phyloP scores from a whole-genome alignment of 2,329 filamentous ascomycete species.

The Paracamarosporium sp. region DNA sequence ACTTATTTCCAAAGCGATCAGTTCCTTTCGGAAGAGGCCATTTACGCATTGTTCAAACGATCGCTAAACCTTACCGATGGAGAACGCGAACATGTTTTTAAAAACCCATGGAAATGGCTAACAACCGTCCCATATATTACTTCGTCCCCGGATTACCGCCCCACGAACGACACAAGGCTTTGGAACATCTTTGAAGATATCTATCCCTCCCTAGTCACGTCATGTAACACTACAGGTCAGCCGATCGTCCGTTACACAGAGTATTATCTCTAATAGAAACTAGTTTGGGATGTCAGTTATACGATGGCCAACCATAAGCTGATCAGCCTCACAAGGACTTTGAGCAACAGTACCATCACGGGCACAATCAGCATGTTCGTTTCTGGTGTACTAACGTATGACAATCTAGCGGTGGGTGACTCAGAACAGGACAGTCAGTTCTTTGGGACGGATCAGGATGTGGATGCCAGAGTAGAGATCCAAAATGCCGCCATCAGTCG shows the following conservation, averaged over 20 bases:
- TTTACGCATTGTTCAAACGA: not conserved
- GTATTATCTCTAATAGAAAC: not conserved
- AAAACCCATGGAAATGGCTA: not conserved
- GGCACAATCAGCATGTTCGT: not conserved
- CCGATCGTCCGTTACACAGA: not conserved
- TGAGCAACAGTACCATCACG: not conserved
- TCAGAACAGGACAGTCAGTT: no score
- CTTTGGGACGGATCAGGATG: no score
- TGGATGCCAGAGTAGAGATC: no score
- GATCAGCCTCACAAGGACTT: not conserved
- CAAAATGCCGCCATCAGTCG: no score
- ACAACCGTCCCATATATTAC: not conserved
- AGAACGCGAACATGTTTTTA: not conserved
- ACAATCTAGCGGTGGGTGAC: no score
- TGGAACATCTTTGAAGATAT: no score
- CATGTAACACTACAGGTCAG: not conserved
- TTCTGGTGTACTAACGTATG: not conserved
- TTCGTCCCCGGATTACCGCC: no score
- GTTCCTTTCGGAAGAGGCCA: not conserved
- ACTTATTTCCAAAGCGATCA: no score
- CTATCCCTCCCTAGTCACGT: not conserved
- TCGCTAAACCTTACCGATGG: not conserved
- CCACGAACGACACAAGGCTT: no score
- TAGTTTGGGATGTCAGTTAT: not conserved
- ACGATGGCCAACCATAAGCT: not conserved